Percentiles rank a stretch among this genome's conserved stretches.
Evolutionary conservation across 352 stramenopile species (phyloP).

Genomic region (Aphanomyces stellatus): DNA sequence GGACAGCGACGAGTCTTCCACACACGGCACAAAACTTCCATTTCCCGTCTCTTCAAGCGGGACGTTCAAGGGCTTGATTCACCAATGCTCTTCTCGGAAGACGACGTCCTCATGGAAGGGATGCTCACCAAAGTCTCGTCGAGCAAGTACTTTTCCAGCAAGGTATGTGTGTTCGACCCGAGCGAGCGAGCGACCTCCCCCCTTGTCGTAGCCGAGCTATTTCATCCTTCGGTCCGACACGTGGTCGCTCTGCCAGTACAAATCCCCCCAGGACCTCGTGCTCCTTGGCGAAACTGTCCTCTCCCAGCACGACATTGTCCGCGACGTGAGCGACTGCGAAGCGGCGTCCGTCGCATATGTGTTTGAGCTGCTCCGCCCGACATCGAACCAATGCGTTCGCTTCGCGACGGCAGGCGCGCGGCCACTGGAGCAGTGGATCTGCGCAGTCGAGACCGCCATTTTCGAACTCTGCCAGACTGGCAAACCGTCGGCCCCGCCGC

Average conservation of each 20-base stretch:
- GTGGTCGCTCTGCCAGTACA: slow-evolving; percentile 48
- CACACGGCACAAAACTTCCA: slow-evolving; percentile 17
- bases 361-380: slow-evolving; percentile 36
- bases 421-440: slow-evolving; percentile 40
- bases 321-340: slow-evolving; percentile 33
- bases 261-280: slow-evolving; percentile 19
- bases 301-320: slow-evolving; percentile 44
- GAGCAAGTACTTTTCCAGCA: slow-evolving; percentile 51
- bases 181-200: too few species aligned
- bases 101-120: slow-evolving; percentile 38
- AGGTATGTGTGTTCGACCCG: slow-evolving; percentile 25
- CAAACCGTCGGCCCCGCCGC: neutral
- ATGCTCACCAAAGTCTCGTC: slow-evolving; percentile 39
- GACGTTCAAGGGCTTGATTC: neutral
- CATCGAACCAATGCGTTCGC: slow-evolving; percentile 27
- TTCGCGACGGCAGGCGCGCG: slow-evolving; percentile 29
- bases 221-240: slow-evolving; percentile 36
- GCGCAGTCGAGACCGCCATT: slow-evolving; percentile 39
- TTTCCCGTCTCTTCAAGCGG: slow-evolving; percentile 10
- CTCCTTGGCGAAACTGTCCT: slow-evolving; percentile 38
- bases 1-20: neutral
- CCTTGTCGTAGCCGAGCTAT: slow-evolving; percentile 27
- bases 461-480: slow-evolving; percentile 7
- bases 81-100: slow-evolving; percentile 18
- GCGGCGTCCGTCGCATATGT: slow-evolving; percentile 30